phyloP scores from a whole-genome alignment of 2,329 filamentous ascomycete species.

The Colletotrichum sp. region DNA sequence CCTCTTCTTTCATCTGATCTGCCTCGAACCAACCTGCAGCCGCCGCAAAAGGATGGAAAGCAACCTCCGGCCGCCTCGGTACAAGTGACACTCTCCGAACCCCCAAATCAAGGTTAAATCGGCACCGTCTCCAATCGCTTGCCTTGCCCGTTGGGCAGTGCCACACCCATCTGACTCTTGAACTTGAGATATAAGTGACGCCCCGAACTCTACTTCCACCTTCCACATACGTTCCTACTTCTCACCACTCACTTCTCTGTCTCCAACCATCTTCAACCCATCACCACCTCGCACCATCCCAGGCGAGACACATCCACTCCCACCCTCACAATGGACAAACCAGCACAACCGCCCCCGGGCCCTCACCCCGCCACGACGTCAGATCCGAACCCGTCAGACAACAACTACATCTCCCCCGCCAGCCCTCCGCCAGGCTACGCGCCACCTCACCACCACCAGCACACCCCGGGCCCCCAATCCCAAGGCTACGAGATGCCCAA shows the following conservation, averaged over 20 bases:
- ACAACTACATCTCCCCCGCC: neutral
- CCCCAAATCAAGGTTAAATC: neutral
- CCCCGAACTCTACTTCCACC: neutral
- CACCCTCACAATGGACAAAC: neutral
- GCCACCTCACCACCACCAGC: neutral
- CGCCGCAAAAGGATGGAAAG: neutral
- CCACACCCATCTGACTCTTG: neutral
- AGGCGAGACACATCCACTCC: neutral
- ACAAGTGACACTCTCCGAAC: neutral
- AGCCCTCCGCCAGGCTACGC: neutral
- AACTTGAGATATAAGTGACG: conserved; percentile 2
- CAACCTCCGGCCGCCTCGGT: neutral
- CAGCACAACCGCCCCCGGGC: neutral
- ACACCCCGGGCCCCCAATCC: neutral
- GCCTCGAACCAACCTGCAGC: neutral
- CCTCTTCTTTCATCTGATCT: conserved; percentile 1
- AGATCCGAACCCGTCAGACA: neutral
- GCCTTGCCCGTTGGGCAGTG: neutral
- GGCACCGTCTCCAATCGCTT: neutral
- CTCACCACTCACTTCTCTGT: neutral
- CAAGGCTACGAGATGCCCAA: conserved; percentile 3
- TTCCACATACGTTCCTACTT: neutral
- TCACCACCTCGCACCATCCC: rapidly evolving
- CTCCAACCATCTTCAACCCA: neutral
- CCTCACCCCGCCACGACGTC: neutral